Evolutionary conservation across 2,329 filamentous ascomycete genomes (phyloP).

Genomic region (Pyricularia sp.): DNA sequence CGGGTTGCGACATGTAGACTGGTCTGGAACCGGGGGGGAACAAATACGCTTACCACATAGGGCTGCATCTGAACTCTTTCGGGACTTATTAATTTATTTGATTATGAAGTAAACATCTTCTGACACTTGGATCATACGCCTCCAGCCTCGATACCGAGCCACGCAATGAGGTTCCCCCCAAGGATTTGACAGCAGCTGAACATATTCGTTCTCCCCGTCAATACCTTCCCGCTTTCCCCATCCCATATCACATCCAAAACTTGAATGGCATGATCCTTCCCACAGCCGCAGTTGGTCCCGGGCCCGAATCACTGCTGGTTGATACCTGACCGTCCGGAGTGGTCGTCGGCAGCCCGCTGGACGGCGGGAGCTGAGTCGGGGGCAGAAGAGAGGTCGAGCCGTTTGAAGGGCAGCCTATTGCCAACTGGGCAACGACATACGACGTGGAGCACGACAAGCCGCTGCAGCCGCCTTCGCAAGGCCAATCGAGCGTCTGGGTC

Average conservation of each 20-base stretch:
- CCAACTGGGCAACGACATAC: slow-evolving; percentile 5
- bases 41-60: background rate
- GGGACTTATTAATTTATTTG: background rate
- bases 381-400: background rate
- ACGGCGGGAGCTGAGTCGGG: background rate
- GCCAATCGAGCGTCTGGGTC: slow-evolving; percentile 19
- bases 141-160: background rate
- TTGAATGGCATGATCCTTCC: slow-evolving; percentile 16
- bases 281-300: background rate
- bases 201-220: background rate
- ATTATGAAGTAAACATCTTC: background rate
- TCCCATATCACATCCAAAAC: slow-evolving; percentile 14
- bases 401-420: background rate
- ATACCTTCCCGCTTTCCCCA: background rate
- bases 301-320: background rate
- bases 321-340: background rate
- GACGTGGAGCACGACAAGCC: slow-evolving; percentile 18
- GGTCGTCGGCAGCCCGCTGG: background rate
- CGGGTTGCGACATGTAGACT: background rate
- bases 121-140: background rate
- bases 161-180: background rate
- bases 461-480: slow-evolving; percentile 19
- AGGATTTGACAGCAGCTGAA: background rate
- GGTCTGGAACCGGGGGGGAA: background rate
- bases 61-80: background rate